Conservation (phyloP, 169 alveolate species). For the Eimeria acervulina region DNA sequence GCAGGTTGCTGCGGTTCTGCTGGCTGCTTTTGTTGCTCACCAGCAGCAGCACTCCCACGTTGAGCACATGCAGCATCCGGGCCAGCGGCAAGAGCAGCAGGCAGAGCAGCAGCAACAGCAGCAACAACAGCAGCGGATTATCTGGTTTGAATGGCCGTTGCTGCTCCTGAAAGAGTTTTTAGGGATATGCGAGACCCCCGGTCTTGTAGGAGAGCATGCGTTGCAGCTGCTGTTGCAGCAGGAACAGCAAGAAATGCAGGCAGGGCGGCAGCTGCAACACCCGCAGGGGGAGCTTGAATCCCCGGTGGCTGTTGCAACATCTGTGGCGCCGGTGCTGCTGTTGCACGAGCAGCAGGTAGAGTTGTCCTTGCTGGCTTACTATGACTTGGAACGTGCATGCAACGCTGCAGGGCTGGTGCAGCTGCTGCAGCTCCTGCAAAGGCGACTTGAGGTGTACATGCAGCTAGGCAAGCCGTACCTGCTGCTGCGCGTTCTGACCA, state of each 20-base stretch:
- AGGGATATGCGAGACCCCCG: background rate
- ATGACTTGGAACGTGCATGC: constrained; percentile 73
- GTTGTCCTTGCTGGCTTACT: constrained; percentile 56
- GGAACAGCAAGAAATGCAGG: constrained; percentile 10
- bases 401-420: constrained; percentile 71
- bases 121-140: constrained; percentile 36
- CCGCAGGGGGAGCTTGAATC: background rate
- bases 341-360: constrained; percentile 80
- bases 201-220: constrained; percentile 73
- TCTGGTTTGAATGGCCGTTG: constrained; percentile 82
- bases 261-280: constrained; percentile 23
- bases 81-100: background rate
- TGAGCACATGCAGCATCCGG: background rate
- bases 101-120: constrained; percentile 25
- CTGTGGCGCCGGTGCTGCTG: background rate
- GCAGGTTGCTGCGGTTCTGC: constrained; percentile 68
- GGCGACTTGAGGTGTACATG: constrained; percentile 74
- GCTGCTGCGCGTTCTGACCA: constrained; percentile 72
- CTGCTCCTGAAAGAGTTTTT: constrained; percentile 68
- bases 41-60: constrained; percentile 33
- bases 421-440: constrained; percentile 44
- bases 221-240: constrained; percentile 58
- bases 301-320: background rate
- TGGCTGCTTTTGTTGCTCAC: constrained; percentile 39
- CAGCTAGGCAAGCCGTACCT: constrained; percentile 58